phyloP scores from a whole-genome alignment of 805 yeast species.

The Candida odintsovae region DNA sequence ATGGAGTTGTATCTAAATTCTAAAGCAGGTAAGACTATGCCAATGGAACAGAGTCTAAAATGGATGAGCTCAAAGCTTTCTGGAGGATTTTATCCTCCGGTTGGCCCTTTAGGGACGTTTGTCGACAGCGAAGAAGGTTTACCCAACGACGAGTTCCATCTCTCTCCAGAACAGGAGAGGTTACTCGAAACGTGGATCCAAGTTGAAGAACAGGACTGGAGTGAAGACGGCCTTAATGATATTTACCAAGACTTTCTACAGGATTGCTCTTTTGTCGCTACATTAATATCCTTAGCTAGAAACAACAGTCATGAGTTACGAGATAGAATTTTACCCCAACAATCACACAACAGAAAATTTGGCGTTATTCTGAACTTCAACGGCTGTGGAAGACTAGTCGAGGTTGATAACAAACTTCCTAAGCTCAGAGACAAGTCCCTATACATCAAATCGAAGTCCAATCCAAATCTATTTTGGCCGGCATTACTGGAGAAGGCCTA shows the following conservation, averaged over 20 bases:
- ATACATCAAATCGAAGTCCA: conserved; percentile 13
- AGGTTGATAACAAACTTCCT: conserved; percentile 45
- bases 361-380: conserved; percentile 42
- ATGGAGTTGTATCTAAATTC: neutral
- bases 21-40: neutral
- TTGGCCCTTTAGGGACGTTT: neutral
- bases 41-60: neutral
- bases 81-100: neutral
- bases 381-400: conserved; percentile 44
- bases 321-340: conserved; percentile 11
- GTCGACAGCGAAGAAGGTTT: neutral
- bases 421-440: conserved; percentile 15
- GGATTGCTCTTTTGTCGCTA: conserved; percentile 74
- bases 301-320: conserved; percentile 10
- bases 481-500: conserved; percentile 76
- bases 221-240: conserved; percentile 18
- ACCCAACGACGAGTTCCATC: conserved; percentile 2
- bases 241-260: conserved; percentile 46
- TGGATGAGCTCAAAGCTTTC: neutral
- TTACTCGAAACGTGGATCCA: conserved; percentile 8
- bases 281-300: conserved; percentile 47
- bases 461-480: conserved; percentile 43
- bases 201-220: conserved; percentile 12
- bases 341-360: conserved; percentile 26
- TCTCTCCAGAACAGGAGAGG: conserved; percentile 11